phyloP scores from a whole-genome alignment of 2,329 filamentous ascomycete species.

The Diaporthe ilicicola region DNA sequence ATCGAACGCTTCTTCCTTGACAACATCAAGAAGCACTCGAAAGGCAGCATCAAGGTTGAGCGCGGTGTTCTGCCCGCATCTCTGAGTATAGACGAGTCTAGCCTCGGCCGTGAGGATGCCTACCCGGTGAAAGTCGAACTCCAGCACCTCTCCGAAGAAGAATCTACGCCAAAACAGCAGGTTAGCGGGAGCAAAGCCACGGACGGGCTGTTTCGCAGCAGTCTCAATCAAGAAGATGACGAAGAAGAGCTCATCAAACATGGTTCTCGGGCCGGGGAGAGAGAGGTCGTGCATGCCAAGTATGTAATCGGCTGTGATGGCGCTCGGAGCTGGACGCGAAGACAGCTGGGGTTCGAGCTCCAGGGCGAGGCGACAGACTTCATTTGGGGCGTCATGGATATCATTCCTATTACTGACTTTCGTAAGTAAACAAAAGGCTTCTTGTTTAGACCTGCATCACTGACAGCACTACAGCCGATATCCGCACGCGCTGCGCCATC shows the following conservation, averaged over 20 bases:
- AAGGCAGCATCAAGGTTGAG: conserved; percentile 61
- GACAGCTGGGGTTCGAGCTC: conserved; percentile 54
- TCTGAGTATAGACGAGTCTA: conserved; percentile 61
- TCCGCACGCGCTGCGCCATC: conserved; percentile 41
- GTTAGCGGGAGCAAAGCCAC: conserved; percentile 49
- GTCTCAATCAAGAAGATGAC: conserved; percentile 56
- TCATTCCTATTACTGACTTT: conserved; percentile 42
- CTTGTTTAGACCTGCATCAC: conserved; percentile 61
- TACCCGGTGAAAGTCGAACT: conserved; percentile 70
- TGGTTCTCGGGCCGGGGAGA: conserved; percentile 44
- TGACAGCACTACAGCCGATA: conserved; percentile 51
- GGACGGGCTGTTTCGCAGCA: conserved; percentile 68
- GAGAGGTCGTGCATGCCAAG: conserved; percentile 61
- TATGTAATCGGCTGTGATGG: conserved; percentile 76
- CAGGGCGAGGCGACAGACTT: conserved; percentile 41
- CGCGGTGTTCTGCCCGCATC: conserved; percentile 65
- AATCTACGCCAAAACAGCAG: conserved; percentile 57
- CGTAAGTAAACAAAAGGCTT: conserved; percentile 41
- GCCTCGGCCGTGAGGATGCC: conserved; percentile 56
- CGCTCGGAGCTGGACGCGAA: conserved; percentile 71
- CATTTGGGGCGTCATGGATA: conserved; percentile 42
- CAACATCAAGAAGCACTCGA: conserved; percentile 62
- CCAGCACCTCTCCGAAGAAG: conserved; percentile 64
- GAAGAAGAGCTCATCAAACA: conserved; percentile 41
- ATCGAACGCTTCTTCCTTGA: conserved; percentile 75